Conservation (phyloP, 495 filamentous ascomycete genomes). For the Xylaria telfairii region DNA sequence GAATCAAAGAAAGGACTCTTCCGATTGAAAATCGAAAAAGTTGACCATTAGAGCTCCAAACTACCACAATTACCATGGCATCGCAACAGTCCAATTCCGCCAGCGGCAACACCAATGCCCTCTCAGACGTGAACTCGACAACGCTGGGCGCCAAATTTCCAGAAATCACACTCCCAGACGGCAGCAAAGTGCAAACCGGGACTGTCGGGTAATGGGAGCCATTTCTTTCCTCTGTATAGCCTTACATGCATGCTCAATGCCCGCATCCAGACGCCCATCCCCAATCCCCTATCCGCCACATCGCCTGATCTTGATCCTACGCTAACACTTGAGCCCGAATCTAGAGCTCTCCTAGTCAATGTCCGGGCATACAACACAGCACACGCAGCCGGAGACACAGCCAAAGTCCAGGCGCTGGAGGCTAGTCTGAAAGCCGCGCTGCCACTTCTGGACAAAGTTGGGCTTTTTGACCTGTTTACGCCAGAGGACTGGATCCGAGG, state of each 20-base stretch:
- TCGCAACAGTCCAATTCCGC: neutral
- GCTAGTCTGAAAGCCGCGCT: slow-evolving; percentile 29
- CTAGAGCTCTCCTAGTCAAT: slow-evolving; percentile 34
- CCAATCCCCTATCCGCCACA: no score
- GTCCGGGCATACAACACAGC: slow-evolving; percentile 37
- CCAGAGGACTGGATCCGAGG: slow-evolving; percentile 36
- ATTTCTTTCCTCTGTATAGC: neutral
- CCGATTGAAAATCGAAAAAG: neutral
- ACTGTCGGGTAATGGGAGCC: slow-evolving; percentile 29
- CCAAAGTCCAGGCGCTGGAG: slow-evolving; percentile 24
- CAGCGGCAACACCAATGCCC: slow-evolving; percentile 19
- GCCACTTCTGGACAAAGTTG: slow-evolving; percentile 33
- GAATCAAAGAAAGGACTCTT: neutral
- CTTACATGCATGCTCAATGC: neutral
- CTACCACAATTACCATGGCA: slow-evolving; percentile 16
- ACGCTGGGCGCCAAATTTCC: slow-evolving; percentile 32
- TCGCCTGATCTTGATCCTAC: no score
- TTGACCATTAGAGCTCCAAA: neutral
- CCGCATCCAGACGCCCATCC: neutral
- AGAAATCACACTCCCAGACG: slow-evolving; percentile 34
- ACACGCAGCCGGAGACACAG: slow-evolving; percentile 28
- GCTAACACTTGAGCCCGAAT: neutral
- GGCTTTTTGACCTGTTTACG: slow-evolving; percentile 36
- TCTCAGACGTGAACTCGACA: slow-evolving; percentile 32
- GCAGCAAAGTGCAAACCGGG: slow-evolving; percentile 38